Conservation (phyloP, 2,329 filamentous ascomycete genomes). For the Geosmithia putterillii region DNA sequence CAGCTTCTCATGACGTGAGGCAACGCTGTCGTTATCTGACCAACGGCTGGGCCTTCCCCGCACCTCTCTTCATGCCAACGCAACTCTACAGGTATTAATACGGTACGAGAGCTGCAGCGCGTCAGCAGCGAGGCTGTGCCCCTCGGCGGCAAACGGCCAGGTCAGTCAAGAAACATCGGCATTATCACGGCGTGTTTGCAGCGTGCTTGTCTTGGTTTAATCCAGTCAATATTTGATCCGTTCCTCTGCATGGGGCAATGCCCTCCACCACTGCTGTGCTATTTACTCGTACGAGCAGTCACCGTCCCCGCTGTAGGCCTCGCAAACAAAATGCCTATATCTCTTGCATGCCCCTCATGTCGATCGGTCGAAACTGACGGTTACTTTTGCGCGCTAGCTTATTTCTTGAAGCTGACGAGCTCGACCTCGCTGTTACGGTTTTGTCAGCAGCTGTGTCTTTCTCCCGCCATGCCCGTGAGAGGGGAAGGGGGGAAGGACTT, state of each 20-base stretch:
- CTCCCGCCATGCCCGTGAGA: neutral
- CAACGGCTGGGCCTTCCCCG: neutral
- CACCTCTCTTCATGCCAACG: too few species aligned
- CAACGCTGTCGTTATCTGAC: neutral
- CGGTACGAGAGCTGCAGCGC: neutral
- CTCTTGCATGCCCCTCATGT: neutral
- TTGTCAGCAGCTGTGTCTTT: neutral
- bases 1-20: too few species aligned
- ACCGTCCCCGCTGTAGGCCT: too few species aligned
- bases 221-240: neutral
- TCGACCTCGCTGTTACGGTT: slow-evolving; percentile 3
- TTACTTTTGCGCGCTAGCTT: neutral
- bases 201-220: neutral
- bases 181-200: neutral
- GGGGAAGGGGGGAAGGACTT: slow-evolving; percentile 25
- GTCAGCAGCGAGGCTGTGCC: too few species aligned
- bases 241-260: neutral
- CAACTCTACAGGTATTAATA: neutral
- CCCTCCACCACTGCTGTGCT: too few species aligned
- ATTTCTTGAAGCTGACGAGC: slow-evolving; percentile 1
- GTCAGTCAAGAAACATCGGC: too few species aligned
- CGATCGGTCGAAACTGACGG: neutral
- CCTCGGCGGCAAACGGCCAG: too few species aligned
- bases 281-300: too few species aligned
- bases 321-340: neutral